Evolutionary conservation across 768 basidiomycete species (phyloP).

Genomic region (Lactarius pseudohatsudake): DNA sequence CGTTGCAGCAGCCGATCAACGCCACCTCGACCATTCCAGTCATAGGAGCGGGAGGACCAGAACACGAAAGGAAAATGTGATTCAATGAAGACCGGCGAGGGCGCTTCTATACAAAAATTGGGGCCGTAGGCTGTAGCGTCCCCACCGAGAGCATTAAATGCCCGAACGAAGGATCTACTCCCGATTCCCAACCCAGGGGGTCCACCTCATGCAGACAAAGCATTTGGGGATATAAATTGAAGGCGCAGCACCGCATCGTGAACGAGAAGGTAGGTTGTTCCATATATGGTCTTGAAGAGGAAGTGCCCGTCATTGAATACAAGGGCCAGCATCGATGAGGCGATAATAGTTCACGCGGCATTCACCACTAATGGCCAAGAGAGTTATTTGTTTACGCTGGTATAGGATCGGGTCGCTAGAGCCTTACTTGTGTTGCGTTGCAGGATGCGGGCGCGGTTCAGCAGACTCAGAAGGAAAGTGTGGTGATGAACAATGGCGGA

Average conservation of each 20-base stretch:
- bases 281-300: background rate
- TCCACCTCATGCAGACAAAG: background rate
- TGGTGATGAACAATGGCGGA: constrained; percentile 57
- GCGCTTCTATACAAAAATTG: background rate
- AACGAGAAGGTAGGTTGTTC: background rate
- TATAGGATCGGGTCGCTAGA: too few relatives aligned
- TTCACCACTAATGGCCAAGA: background rate
- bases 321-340: background rate
- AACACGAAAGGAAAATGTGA: background rate
- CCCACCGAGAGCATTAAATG: background rate
- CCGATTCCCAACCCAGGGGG: background rate
- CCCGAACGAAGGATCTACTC: background rate
- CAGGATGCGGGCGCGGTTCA: background rate
- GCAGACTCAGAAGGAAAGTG: constrained; percentile 38
- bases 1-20: background rate
- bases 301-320: background rate
- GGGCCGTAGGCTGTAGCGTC: background rate
- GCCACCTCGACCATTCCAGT: too few relatives aligned
- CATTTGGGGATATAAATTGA: background rate
- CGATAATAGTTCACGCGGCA: background rate
- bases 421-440: too few relatives aligned
- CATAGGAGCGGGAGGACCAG: background rate
- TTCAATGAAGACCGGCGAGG: background rate
- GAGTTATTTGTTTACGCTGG: too few relatives aligned
- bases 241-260: background rate